These are phyloP conservation scores for Candida piceae DNA, from an alignment of 805 yeast genomes.

Conservation along the genomic window DNA sequence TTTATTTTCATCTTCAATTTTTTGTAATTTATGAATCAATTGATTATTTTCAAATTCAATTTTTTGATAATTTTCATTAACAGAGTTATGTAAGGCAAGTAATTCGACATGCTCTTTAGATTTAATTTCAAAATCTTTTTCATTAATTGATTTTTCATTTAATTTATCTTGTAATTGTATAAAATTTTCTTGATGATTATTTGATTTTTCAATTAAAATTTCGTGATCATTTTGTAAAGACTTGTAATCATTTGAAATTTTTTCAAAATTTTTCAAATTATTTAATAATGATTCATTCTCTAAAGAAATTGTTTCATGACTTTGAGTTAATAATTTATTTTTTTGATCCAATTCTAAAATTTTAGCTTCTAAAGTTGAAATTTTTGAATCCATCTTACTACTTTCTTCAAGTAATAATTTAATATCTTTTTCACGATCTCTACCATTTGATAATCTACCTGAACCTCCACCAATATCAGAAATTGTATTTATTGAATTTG, in stretches of 20 bases:
- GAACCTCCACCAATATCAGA: neutral
- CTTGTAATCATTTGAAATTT: too few species aligned
- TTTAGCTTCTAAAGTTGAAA: constrained; percentile 33
- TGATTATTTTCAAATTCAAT: neutral
- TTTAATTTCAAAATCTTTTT: too few species aligned
- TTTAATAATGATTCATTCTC: constrained; percentile 4
- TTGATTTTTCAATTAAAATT: too few species aligned
- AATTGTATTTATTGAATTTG: too few species aligned
- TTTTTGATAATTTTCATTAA: constrained; percentile 1
- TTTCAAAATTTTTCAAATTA: too few species aligned
- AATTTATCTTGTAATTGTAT: constrained; percentile 8
- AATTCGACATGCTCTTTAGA: neutral
- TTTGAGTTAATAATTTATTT: constrained; percentile 1
- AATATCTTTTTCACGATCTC: constrained; percentile 36
- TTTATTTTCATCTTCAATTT: constrained; percentile 5
- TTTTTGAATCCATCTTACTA: constrained; percentile 42
- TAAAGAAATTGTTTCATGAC: constrained; percentile 2
- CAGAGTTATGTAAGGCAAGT: neutral
- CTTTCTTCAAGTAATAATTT: constrained; percentile 42
- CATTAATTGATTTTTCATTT: constrained; percentile 4
- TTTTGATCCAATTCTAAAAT: constrained; percentile 10
- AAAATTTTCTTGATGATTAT: constrained; percentile 1
- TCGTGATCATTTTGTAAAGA: constrained; percentile 1
- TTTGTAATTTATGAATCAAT: constrained; percentile 1
- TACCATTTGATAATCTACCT: constrained; percentile 11